Base-by-base conservation (phyloP, 2,329 filamentous ascomycete species). In the Ophiostoma sp. region DNA sequence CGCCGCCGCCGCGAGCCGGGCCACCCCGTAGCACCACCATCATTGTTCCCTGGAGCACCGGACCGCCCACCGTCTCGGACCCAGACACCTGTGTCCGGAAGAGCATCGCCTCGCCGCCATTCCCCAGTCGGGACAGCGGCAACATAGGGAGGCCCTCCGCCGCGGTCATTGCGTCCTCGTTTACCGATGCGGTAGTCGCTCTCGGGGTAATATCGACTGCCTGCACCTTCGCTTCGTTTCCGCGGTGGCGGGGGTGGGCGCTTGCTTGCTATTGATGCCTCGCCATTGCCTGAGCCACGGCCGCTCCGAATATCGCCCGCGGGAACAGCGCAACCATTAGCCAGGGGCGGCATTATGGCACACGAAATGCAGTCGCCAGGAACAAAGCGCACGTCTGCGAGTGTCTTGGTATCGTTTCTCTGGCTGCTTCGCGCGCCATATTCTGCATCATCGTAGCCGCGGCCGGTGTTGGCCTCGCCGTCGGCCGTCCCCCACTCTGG, bases 291-390 rank as follows among this genome's bases (percentile, higher is more conserved):
- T n/a, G 74, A 73, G 1, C 77, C 79, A n/a, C 81, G 78, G 1
- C 80, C 79, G 66, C 78, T 77, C 45, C 80, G 78, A 41, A 82
- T 81, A 36, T 80, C 80, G 12, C 83, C 81, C n/a, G 84, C 80
- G 9, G 90, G 86, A 60, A 88, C 88, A 52, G 96, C 87, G 44
- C 85, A 85, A 0, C 93, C 93, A 76, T 74, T 75, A 44, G 85
- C 80, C 40, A 90, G 79, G 0, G 92, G 91, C 58, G 91, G 88
- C 68, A 94, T 81, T 70, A 97, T 88, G 5, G 92, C 91, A 76
- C 91, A 94, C 69, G 89, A 89, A 55, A 98, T 83, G 75, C 90
- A 96, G 77, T 98, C 94, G 0, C 94, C 94, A 71, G 95, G 89
- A 11, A 97, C 89, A 74, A 97, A 96, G 36, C 89, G 85, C 45